phyloP scores from a whole-genome alignment of 2,329 filamentous ascomycete species.

The Penicillium sclerotigenum region DNA sequence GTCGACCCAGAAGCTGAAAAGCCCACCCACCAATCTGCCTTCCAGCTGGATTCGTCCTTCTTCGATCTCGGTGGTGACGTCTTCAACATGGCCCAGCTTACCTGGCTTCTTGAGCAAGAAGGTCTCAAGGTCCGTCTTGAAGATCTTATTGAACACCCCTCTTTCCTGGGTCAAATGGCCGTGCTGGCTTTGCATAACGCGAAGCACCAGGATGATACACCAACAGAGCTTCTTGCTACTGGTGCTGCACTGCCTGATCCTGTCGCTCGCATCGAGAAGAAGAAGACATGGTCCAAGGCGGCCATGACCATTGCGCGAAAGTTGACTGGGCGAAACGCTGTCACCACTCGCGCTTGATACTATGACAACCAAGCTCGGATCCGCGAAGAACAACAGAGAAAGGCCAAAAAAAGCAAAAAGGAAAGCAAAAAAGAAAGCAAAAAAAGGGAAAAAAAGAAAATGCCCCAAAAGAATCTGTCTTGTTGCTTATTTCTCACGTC shows the following conservation, averaged over 20 bases:
- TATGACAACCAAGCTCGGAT: neutral
- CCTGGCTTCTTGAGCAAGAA: constrained; percentile 43
- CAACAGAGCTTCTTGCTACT: constrained; percentile 10
- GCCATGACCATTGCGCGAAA: constrained; percentile 30
- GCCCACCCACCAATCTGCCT: constrained; percentile 17
- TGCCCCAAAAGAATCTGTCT: neutral
- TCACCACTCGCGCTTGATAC: constrained; percentile 21
- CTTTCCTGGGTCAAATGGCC: constrained; percentile 43
- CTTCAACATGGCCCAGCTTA: constrained; percentile 41
- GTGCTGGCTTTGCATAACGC: constrained; percentile 31
- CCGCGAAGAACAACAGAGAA: neutral
- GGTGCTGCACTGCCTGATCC: constrained; percentile 14
- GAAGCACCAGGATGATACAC: constrained; percentile 20
- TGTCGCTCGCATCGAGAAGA: constrained; percentile 16
- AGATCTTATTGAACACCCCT: constrained; percentile 41
- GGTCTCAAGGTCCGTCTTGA: constrained; percentile 40
- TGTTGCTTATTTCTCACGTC: neutral
- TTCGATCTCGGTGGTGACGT: constrained; percentile 44
- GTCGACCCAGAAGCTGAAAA: constrained; percentile 19
- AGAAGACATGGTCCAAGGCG: constrained; percentile 29
- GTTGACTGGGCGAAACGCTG: constrained; percentile 23
- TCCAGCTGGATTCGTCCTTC: constrained; percentile 42
- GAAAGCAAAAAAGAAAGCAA: neutral
- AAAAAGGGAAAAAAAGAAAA: neutral
- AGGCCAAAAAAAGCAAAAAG: neutral